phyloP scores from a whole-genome alignment of 371 early-diverging fungal species.

The Syncephalastrum monosporum region DNA sequence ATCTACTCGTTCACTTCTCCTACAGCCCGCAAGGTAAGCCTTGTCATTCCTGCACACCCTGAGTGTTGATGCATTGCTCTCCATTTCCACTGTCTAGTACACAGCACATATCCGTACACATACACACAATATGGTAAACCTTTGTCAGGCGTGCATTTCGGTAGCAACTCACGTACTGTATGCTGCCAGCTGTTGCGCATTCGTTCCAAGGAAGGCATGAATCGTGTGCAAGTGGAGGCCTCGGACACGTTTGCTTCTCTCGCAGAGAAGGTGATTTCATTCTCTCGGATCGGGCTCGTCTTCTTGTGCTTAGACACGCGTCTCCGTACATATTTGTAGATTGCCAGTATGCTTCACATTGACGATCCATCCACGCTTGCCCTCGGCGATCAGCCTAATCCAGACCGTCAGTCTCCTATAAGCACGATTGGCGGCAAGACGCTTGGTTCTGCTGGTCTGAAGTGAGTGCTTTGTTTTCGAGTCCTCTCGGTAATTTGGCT shows the following conservation, averaged over 20 bases:
- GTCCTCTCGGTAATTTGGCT: not conserved
- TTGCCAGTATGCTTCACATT: slow-evolving; percentile 39
- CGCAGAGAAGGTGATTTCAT: slow-evolving; percentile 50
- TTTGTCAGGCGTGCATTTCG: not conserved
- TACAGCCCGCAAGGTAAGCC: no score
- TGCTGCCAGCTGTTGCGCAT: slow-evolving; percentile 69
- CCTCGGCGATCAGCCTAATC: slow-evolving; percentile 50
- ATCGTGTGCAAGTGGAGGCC: slow-evolving; percentile 70
- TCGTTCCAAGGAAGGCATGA: slow-evolving; percentile 82
- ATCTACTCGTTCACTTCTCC: no score
- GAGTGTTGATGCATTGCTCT: no score
- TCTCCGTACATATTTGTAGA: slow-evolving; percentile 12
- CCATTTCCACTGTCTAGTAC: no score
- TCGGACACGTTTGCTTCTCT: slow-evolving; percentile 54
- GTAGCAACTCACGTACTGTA: not conserved
- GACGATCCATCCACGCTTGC: slow-evolving; percentile 46
- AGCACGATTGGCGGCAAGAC: slow-evolving; percentile 41
- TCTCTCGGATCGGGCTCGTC: slow-evolving; percentile 10
- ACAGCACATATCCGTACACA: not conserved
- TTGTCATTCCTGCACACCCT: no score
- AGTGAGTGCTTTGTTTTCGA: slow-evolving; percentile 27
- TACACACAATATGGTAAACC: slow-evolving; percentile 4
- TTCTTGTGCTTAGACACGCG: slow-evolving; percentile 1
- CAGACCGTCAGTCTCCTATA: slow-evolving; percentile 40
- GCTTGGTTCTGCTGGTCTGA: slow-evolving; percentile 38